Percentiles rank a stretch among this genome's conserved stretches.
phyloP scores from a whole-genome alignment of 148 eudicot genomes.

The Fagopyrum esculentum region DNA sequence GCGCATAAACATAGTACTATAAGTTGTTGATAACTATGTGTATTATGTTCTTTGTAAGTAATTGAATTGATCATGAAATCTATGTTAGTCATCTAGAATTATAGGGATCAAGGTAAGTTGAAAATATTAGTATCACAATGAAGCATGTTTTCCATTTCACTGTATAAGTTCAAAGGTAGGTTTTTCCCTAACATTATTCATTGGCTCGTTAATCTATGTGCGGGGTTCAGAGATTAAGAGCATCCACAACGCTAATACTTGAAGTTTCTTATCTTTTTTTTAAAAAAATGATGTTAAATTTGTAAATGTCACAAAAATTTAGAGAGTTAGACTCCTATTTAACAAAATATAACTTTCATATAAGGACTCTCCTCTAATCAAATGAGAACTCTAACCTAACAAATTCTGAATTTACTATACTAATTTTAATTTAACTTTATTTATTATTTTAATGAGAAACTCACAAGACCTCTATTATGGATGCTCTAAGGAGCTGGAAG shows the following conservation, averaged over 20 bases:
- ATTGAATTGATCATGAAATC: background rate
- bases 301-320: too few species aligned
- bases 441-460: too few species aligned
- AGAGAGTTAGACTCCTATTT: too few species aligned
- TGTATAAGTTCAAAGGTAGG: background rate
- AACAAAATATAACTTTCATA: too few species aligned
- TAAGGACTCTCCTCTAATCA: too few species aligned
- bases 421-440: too few species aligned
- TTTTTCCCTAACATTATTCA: background rate
- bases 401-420: too few species aligned
- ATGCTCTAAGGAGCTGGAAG: slow-evolving; percentile 55
- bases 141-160: background rate
- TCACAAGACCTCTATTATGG: too few species aligned
- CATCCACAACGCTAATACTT: too few species aligned
- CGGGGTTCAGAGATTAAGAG: slow-evolving; percentile 59
- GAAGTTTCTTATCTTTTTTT: too few species aligned
- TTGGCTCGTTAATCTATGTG: slow-evolving; percentile 6
- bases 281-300: too few species aligned
- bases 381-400: too few species aligned
- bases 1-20: background rate
- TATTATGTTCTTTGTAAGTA: background rate
- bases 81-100: background rate
- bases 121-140: background rate
- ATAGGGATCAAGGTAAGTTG: background rate
- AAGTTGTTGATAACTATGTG: background rate